Base-by-base conservation (phyloP, 2,329 filamentous ascomycete species). In the Knoxdaviesia capensis region DNA sequence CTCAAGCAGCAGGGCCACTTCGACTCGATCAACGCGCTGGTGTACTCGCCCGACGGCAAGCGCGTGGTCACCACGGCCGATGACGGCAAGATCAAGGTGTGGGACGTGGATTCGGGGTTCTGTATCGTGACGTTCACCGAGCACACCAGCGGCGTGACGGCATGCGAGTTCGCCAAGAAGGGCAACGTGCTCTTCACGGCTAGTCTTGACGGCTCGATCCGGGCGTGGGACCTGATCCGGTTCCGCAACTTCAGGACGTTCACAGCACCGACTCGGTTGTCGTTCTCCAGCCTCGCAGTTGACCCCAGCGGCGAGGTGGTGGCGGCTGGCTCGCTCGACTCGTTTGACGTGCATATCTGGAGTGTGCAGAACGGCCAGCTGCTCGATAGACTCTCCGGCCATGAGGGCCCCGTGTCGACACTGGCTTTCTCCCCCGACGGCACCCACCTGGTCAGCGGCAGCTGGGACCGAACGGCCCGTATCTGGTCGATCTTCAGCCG, bases 191-290 rank as follows among this genome's bases (percentile, higher is more conserved):
- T 98, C 5, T 98, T 96, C 59, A 98, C 90, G 20, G 79, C 88
- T 9, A 94, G 87, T 55, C 64, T 98, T 38, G 90, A 98, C 56
- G 90, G 90, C 7, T 96, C 88, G 2, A 72, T 98, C 46, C 69
- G 90, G 58, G 90, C 90, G 0, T 98, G 92, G 86, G 90, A 98
- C 65, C 63, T 98, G 43, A 83, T 96, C 47, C 72, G 90, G 47
- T 98, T 94, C 61, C 77, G 90, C 51, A 98, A 96, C 60, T 98
- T 98, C 65, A 73, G 87, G 51, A 96, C 92, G 0, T 98, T 98
- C 53, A 96, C 90, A 8, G 88, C 90, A 2, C 87, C 90, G 0
- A 87, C 84, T 32, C 71, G 88, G 43, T 64, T 96, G 30, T 92
- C 87, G 0, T 98, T 96, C 60, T 88, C 86, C 10, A 93, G 83